Base-by-base conservation (phyloP, 2,329 filamentous ascomycete species). In the Aspergillus pseudotamarii region DNA sequence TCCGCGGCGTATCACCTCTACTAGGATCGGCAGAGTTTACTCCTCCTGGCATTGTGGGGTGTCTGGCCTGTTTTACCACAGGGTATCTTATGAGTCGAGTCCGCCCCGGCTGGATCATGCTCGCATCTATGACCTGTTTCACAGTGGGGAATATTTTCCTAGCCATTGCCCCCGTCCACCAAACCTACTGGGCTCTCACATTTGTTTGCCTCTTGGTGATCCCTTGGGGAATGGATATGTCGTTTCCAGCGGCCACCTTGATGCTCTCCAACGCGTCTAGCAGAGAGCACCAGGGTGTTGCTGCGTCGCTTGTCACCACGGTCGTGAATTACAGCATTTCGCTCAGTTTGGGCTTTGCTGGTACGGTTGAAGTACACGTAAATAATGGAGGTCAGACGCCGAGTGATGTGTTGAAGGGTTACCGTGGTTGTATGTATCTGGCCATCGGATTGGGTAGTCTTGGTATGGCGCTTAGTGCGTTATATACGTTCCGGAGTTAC, bases 311-410 rank as follows among this genome's bases (percentile, higher is more conserved):
- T 6, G 85, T 90, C 36, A 87, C 84, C 62, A 90, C 88, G 0
- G 80, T 89, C 12, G 85, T 91, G 64, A 91, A 92, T 73, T 92
- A 91, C 71, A 85, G 84, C 62, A 90, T 91, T 38, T 87, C 86
- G 1, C 74, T 91, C 3, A 88, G 86, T 0, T 79, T 92, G 0
- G 89, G 89, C 0, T 83, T 92, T 53, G 88, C 88, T 0, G 88
- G 88, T 0, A 90, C 87, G 0, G 83, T 90, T 2, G 87, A 91
- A 69, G 74, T 76, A 1, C 73, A 85, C 53, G 77, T 84, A 32
- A 79, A 79, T 38, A 61, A 76, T 23, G 78, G 77, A 14, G 80
- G 78, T 0, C 65, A 46, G 14, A 81, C 72, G 0, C 66, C 66
- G 1, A 62, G 62, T 1, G 76, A 81, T 51, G 57, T 71, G 4